Percentiles rank a stretch among this genome's conserved stretches.
Conservation (phyloP, 1,284 basidiomycete genomes). For the Testicularia cyperi region DNA sequence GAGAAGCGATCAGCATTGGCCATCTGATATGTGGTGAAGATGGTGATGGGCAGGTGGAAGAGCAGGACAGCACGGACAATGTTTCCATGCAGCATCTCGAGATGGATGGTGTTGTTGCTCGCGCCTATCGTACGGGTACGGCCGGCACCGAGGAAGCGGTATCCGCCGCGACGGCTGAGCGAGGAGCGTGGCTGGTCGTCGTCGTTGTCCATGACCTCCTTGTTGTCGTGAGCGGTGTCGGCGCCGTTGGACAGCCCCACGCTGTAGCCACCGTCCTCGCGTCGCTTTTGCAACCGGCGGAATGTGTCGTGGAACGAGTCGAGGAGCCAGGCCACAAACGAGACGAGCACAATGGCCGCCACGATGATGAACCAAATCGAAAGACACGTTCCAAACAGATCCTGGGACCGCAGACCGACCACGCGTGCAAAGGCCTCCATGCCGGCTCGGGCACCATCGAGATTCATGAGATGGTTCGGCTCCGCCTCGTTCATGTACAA, state of each 20-base stretch:
- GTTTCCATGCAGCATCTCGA: slow-evolving; percentile 70
- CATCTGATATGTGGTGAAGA: slow-evolving; percentile 86
- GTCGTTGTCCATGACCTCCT: slow-evolving; percentile 11
- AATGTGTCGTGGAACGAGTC: slow-evolving; percentile 37
- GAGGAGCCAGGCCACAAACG: slow-evolving; percentile 68
- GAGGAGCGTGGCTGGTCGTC: slow-evolving; percentile 22
- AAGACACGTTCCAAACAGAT: slow-evolving; percentile 81
- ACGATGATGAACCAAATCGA: slow-evolving; percentile 79
- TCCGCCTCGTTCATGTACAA: slow-evolving; percentile 73
- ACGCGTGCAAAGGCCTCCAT: slow-evolving; percentile 77
- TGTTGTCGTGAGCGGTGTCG: slow-evolving; percentile 7
- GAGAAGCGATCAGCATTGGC: slow-evolving; percentile 66
- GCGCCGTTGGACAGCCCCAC: no score
- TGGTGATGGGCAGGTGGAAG: slow-evolving; percentile 90
- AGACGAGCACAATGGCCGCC: slow-evolving; percentile 71
- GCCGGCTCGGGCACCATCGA: slow-evolving; percentile 63
- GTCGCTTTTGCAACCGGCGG: slow-evolving; percentile 18
- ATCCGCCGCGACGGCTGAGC: slow-evolving; percentile 27
- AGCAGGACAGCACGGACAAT: slow-evolving; percentile 82
- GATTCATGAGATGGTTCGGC: slow-evolving; percentile 72
- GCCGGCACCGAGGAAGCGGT: slow-evolving; percentile 23
- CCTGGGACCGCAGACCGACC: slow-evolving; percentile 76
- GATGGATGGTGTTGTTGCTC: slow-evolving; percentile 37
- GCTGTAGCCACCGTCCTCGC: slow-evolving; percentile 38
- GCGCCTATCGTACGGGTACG: slow-evolving; percentile 17